Percentiles rank a stretch among this genome's conserved stretches.
phyloP scores from a whole-genome alignment of 2,329 filamentous ascomycete genomes.

The Domatiomyces catenatus region DNA sequence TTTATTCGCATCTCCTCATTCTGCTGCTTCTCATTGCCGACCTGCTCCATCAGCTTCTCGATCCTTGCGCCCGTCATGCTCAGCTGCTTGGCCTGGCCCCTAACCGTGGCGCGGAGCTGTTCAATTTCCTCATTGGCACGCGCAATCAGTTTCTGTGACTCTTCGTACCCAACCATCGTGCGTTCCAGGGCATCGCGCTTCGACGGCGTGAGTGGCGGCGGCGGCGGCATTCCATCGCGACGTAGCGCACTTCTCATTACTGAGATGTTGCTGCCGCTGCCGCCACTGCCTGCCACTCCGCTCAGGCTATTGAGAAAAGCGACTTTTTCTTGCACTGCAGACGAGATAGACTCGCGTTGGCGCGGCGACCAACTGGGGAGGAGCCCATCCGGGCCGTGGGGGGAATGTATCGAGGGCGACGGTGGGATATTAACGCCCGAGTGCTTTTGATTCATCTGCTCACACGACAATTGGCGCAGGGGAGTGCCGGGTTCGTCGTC shows the following conservation, averaged over 20 bases:
- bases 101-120: constrained; percentile 27
- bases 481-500: constrained; percentile 16
- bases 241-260: constrained; percentile 1
- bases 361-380: constrained; percentile 3
- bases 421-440: constrained; percentile 16
- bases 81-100: constrained; percentile 29
- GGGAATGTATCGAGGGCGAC: constrained; percentile 28
- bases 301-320: constrained; percentile 34
- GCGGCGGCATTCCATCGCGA: neutral
- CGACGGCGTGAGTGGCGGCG: neutral
- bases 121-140: constrained; percentile 23
- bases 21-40: constrained; percentile 36
- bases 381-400: neutral
- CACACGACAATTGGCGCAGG: constrained; percentile 32
- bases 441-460: constrained; percentile 34
- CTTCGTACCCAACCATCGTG: constrained; percentile 31
- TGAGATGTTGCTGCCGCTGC: constrained; percentile 12
- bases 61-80: constrained; percentile 30
- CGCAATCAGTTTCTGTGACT: constrained; percentile 28
- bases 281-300: constrained; percentile 16
- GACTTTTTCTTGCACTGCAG: constrained; percentile 34
- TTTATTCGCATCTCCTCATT: constrained; percentile 32
- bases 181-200: constrained; percentile 26
- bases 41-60: constrained; percentile 35
- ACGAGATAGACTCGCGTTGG: constrained; percentile 23